Evolutionary conservation across 106 monocot genomes (phyloP), one percentile per base, ranked within the genome.

Genomic region (Vanilla planifolia): DNA sequence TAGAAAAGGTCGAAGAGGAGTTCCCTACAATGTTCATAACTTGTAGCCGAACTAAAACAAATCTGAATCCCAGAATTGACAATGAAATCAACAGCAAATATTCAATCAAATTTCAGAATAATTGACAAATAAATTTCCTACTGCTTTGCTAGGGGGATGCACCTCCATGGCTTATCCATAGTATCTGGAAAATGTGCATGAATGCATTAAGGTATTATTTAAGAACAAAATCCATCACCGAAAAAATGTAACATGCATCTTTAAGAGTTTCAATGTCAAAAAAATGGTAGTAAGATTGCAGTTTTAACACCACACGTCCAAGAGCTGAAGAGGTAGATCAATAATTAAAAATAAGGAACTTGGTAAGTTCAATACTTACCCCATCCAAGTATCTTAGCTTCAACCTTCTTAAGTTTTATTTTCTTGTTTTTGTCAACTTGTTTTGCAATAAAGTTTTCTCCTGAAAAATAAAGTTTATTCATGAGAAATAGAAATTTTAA

Each of bases 321-420:
- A 46, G 19, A 46, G 19, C 45, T 46, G 14, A 19, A 5, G 15
- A 46, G 45, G 19, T 5, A 46, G 45, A 46, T 14, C 14, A 19
- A 46, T 0, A n/a, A 19, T n/a, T 16, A 46, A 19, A n/a, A 17
- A 5, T 46, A 17, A 46, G 47, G 3, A 4, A 53, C n/a, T n/a
- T n/a, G 28, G 14, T 16, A 53, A 53, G 0, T 33, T 46, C 43
- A 57, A 33, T 25, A 44, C 67, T 77, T 77, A 98, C 98, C 98
- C 98, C 98, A 98, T 60, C 98, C 98, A 82, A 98, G 98, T 60
- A 92, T 79, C 69, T 88, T 98, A 30, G 84, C 81, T 73, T 98
- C 98, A 62, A 98, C 98, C 43, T 65, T 85, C 79, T 88, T 98
- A 35, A 76, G 25, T 75, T 98, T 98, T 82, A 80, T 98, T 58